Evolutionary conservation across 257 asterid genomes (phyloP).

Genomic region (Handroanthus guayacan): DNA sequence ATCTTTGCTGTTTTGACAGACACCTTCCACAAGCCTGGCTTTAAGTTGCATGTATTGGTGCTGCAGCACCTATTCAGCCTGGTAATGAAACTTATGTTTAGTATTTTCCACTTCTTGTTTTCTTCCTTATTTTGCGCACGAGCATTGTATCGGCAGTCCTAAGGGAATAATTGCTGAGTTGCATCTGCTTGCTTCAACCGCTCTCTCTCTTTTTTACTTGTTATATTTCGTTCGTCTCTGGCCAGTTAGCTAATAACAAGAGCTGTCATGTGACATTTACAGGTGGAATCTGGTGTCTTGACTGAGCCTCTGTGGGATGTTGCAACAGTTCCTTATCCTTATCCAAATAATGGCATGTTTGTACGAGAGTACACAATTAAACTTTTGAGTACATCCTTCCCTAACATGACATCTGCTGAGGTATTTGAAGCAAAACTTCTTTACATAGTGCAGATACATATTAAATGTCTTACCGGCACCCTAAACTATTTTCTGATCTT

Average conservation of each 20-base stretch:
- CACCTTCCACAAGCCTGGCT: constrained; percentile 97
- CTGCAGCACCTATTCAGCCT: constrained; percentile 85
- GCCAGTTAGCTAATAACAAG: constrained; percentile 26
- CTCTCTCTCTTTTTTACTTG: not conserved
- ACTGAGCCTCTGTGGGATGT: constrained; percentile 95
- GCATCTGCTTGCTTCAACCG: not conserved
- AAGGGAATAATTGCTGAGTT: not conserved
- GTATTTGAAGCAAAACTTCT: constrained; percentile 45
- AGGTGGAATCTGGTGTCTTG: constrained; percentile 78
- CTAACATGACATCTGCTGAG: constrained; percentile 93
- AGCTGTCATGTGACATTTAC: constrained; percentile 32
- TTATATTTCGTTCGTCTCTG: not conserved
- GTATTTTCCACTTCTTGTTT: not conserved
- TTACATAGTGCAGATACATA: constrained; percentile 9
- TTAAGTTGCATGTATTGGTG: constrained; percentile 88
- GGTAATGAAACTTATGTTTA: constrained; percentile 53
- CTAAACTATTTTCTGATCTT: constrained; percentile 20
- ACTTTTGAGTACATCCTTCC: constrained; percentile 89
- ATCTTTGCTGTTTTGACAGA: constrained; percentile 92
- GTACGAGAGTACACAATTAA: constrained; percentile 89
- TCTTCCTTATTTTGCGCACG: not conserved
- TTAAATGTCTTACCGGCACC: not conserved
- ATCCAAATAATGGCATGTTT: constrained; percentile 74
- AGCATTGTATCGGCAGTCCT: constrained; percentile 20
- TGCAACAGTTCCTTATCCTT: constrained; percentile 68